Base-by-base conservation (phyloP, 2,329 filamentous ascomycete genomes). In the Colletotrichum gloeosporioides region DNA sequence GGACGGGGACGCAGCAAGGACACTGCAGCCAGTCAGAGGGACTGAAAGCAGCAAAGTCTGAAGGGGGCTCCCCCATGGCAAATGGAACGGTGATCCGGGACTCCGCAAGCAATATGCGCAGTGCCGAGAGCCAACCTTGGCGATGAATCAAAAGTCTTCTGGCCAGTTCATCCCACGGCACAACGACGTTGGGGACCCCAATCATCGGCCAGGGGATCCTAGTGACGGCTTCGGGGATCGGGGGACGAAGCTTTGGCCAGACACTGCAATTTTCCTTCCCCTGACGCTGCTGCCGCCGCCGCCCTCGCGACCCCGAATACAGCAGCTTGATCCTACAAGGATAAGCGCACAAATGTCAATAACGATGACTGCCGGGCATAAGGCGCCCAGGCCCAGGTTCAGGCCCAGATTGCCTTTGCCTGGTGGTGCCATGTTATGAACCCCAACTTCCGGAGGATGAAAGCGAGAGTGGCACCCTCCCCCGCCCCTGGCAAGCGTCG, bases 71-170 rank as follows among this genome's bases (percentile, higher is more conserved):
- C 73, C 32, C 70, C 49, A 63, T 64, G 53, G 63, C 64, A 69
- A 73, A 63, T 69, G 57, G 64, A 64, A 71, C 29, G 68, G 44
- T 61, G 62, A 71, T 66, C 68, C 72, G 72, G 72, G 72, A 75
- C 72, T 75, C 68, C 72, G 68, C 72, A 76, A 65, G 65, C 70
- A 69, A 69, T 76, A 73, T 76, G 70, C 53, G 44, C 70, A 76
- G 73, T 76, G 70, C 73, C 73, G 70, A 76, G 64, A 57, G 57
- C 70, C 59, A 76, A 73, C 72, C 70, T 73, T 76, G 73, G 70
- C 70, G 49, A 69, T 59, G 64, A 65, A 68, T 61, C 73, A 69
- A 36, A 73, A 65, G 70, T 73, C 31, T 49, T 76, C 64, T 69
- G 64, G 70, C n/a, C 64, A 44, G 64, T 69, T 61, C 70, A 65